A percentile compares a stretch with the other conserved stretches of the same genome.
phyloP scores from a whole-genome alignment of 1,139 yeast genomes.

The Taphrina pruni region DNA sequence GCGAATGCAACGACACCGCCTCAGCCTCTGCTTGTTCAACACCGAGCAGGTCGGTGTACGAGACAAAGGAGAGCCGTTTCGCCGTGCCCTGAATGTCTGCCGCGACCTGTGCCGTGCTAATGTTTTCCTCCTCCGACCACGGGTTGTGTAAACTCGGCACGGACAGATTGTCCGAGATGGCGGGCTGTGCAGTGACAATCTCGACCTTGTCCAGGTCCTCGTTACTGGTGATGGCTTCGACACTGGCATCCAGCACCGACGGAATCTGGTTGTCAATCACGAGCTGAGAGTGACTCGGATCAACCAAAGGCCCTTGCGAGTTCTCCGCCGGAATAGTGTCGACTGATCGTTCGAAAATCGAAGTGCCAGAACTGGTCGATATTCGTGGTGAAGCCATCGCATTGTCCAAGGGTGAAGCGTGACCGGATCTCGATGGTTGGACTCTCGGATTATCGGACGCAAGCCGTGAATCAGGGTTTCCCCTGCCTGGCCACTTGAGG shows the following conservation, averaged over 20 bases:
- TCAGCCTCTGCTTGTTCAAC: slow-evolving; percentile 39
- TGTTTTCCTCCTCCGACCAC: slow-evolving; percentile 38
- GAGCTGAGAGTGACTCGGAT: slow-evolving; percentile 33
- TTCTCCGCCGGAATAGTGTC: slow-evolving; percentile 17
- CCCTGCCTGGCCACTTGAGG: slow-evolving; percentile 21
- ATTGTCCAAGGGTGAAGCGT: slow-evolving; percentile 27
- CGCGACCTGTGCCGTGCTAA: slow-evolving; percentile 25
- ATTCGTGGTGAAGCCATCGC: slow-evolving; percentile 26
- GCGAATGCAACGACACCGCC: slow-evolving; percentile 19
- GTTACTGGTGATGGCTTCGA: slow-evolving; percentile 40
- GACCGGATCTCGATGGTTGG: slow-evolving; percentile 7
- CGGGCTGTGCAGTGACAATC: slow-evolving; percentile 37
- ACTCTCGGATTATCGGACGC: neutral
- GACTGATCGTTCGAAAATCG: slow-evolving; percentile 36
- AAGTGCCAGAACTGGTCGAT: slow-evolving; percentile 31
- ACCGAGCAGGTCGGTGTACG: slow-evolving; percentile 40
- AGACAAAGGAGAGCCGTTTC: slow-evolving; percentile 41
- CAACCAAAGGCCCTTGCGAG: slow-evolving; percentile 6
- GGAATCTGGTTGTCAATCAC: slow-evolving; percentile 41
- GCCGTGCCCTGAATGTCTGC: slow-evolving; percentile 23
- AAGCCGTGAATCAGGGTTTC: neutral
- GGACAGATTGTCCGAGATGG: slow-evolving; percentile 12
- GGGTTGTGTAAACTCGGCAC: slow-evolving; percentile 29
- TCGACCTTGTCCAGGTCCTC: slow-evolving; percentile 40
- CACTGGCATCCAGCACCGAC: slow-evolving; percentile 42